Base-by-base conservation (phyloP, 805 yeast genomes). In the Candida germanica region DNA sequence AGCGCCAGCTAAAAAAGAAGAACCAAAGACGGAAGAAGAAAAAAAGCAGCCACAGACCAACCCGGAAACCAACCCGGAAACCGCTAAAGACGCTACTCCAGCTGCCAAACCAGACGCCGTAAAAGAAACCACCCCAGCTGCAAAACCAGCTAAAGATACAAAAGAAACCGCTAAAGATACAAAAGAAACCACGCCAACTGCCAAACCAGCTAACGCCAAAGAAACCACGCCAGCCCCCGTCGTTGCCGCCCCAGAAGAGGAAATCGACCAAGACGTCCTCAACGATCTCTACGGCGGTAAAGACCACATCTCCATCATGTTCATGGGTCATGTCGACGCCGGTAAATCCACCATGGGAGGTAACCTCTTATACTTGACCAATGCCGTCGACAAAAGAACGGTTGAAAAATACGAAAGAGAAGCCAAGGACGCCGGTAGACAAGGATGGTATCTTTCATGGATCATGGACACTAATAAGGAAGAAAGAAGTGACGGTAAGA, bases 341-440 rank as follows among this genome's bases (percentile, higher is more conserved):
- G 98, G 99, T 61, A 93, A 93, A 66, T 87, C 96, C 35, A 93
- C 99, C 42, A 91, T 93, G 96, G 98, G 98, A 61, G 99, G 99
- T 69, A 93, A 93, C 66, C 71, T 93, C 50, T 75, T 93, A 47
- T 91, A 73, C 58, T 71, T 93, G 56, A 91, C 98, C 15, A 98
- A 98, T 43, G 87, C 97, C 31, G 98, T 93, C 43, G 98, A 93
- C 66, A 93, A 93, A 75, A 86, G 99, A 71, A 91, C 97, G 14
- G 93, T 93, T 48, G 99, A 93, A 52, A 93, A 93, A 65, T 91
- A 91, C 60, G 98, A 93, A 71, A 80, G 89, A 63, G 99, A 93
- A 68, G 98, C 98, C 42, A 88, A 88, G 64, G 99, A 93, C 53
- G 98, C 98, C 30, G 98, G 98, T 64, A 85, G 98, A 73, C 98